Base-by-base conservation (phyloP, 1,284 basidiomycete genomes). In the Meripilus lineatus region DNA sequence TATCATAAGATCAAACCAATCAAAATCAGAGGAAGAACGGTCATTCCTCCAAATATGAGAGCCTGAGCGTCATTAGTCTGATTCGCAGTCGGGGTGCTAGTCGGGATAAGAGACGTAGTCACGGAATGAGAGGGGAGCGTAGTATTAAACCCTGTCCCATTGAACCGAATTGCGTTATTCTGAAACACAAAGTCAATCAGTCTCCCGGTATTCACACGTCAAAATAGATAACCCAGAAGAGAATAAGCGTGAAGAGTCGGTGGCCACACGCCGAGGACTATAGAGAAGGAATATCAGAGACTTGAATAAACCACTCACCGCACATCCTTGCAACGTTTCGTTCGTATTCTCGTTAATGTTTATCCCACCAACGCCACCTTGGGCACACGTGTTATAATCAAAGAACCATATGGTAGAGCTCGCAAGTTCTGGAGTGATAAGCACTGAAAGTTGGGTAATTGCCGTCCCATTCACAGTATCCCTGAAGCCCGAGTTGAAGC, bases 301-400 rank as follows among this genome's bases (percentile, higher is more conserved):
- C 18, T 38, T 18, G 15, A 35, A 24, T 32, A 24, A 2, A 28
- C 20, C 4, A 64, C 73, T 39, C 50, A 77, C 78, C 54, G 62
- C 61, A 51, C 79, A 79, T 22, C 73, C 78, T 30, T 68, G 72
- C 18, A 78, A 56, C 3, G 77, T 79, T 62, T 75, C 63, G 8
- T 58, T 63, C 33, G 65, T 69, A 28, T 64, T 67, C 32, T 70
- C 69, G 49, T 81, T 77, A 45, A 66, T 51, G 54, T 83, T 82
- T 51, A 82, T 77, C 2, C 63, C 79, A 39, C 79, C 80, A 28
- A 82, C 79, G 23, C 77, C 79, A 40, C 79, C 80, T 40, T 68
- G 46, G 3, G 64, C 69, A 58, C 80, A 83, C 14, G 71, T 74
- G 50, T 69, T 70, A 45, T 53, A 56, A 61, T 83, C 80, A 58